Evolutionary conservation across 352 stramenopile species (phyloP).

Genomic region (Phytophthora agathidicida): DNA sequence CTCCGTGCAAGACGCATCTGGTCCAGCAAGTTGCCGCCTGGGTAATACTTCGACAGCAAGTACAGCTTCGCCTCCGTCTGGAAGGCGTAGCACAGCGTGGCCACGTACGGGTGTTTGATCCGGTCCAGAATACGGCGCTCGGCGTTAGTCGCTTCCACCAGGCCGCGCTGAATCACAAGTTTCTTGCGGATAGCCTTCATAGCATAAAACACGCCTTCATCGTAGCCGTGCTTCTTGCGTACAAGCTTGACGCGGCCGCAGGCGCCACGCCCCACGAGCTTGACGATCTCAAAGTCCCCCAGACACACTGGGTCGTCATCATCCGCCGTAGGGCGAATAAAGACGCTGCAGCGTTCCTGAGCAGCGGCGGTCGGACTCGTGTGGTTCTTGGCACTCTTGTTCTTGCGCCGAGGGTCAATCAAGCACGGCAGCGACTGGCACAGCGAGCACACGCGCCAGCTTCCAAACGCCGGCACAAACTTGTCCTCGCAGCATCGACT

Average conservation of each 20-base stretch:
- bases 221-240: conserved; percentile 85
- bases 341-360: conserved; percentile 70
- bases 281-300: conserved; percentile 97
- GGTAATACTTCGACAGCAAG: conserved; percentile 95
- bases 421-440: conserved; percentile 82
- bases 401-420: conserved; percentile 80
- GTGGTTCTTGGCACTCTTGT: conserved; percentile 68
- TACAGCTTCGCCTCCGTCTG: conserved; percentile 92
- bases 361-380: conserved; percentile 49
- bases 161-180: conserved; percentile 82
- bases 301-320: conserved; percentile 73
- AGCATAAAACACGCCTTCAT: conserved; percentile 84
- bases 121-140: conserved; percentile 88
- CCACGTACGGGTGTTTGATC: conserved; percentile 98
- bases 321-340: conserved; percentile 70
- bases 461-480: conserved; percentile 77
- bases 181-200: conserved; percentile 92
- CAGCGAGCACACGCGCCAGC: conserved; percentile 80
- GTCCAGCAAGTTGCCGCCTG: conserved; percentile 95
- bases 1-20: conserved; percentile 89
- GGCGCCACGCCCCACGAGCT: conserved; percentile 95
- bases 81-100: conserved; percentile 93
- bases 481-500: conserved; percentile 88
- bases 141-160: conserved; percentile 92
- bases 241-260: conserved; percentile 88